Percentiles rank a stretch among this genome's conserved stretches.
Evolutionary conservation across 441 rosid genomes (phyloP).

Genomic region (Populus hybrid): DNA sequence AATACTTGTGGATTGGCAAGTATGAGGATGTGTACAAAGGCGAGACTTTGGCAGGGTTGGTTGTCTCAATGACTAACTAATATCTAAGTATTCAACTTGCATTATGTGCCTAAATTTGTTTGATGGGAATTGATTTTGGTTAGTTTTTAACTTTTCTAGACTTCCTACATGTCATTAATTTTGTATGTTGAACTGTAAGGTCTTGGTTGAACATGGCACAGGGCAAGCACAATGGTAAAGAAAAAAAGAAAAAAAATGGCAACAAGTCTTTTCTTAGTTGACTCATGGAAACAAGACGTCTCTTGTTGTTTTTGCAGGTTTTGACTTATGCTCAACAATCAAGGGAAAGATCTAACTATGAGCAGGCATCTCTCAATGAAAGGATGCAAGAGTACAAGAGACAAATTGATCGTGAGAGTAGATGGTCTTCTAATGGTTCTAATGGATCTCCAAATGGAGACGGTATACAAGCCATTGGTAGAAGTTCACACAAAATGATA

Average conservation of each 20-base stretch:
- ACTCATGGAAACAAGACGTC: slow-evolving; percentile 1
- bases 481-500: slow-evolving; percentile 99
- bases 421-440: slow-evolving; percentile 78
- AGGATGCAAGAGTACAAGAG: slow-evolving; percentile 98
- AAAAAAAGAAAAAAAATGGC: neutral
- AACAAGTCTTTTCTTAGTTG: neutral
- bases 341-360: slow-evolving; percentile 95
- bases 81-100: neutral
- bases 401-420: slow-evolving; percentile 96
- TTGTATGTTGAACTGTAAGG: neutral
- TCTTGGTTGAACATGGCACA: neutral
- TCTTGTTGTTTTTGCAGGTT: slow-evolving; percentile 48
- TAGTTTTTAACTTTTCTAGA: neutral
- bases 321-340: slow-evolving; percentile 96
- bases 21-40: neutral
- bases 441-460: slow-evolving; percentile 98
- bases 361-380: slow-evolving; percentile 91
- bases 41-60: neutral
- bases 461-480: slow-evolving; percentile 95
- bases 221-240: neutral
- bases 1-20: neutral
- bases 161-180: neutral
- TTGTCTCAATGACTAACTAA: neutral
- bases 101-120: neutral
- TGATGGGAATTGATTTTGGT: neutral